Percentiles rank a stretch among this genome's conserved stretches.
These are phyloP conservation scores for Fusarium sp. DNA, from an alignment of 2,329 filamentous ascomycete genomes.

Conservation along the genomic window DNA sequence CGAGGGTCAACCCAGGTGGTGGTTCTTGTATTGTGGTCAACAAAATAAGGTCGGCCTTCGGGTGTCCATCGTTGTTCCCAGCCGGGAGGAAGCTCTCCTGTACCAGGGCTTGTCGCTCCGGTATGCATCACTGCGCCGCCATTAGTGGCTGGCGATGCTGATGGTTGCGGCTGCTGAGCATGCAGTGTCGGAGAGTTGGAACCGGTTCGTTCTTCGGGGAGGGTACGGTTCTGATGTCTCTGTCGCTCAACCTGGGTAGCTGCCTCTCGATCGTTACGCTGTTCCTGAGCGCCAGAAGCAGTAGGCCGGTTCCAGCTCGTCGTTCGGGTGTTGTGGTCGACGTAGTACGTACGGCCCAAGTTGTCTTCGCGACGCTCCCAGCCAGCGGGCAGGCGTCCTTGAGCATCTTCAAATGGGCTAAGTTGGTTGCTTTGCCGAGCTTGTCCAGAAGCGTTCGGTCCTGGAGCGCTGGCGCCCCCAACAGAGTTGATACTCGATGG, in stretches of 20 bases:
- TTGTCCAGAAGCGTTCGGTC: conserved; percentile 51
- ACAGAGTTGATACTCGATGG: conserved; percentile 63
- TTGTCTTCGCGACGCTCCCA: conserved; percentile 98
- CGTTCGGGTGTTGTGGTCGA: conserved; percentile 96
- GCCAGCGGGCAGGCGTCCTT: conserved; percentile 89
- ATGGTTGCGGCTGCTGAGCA: conserved; percentile 62
- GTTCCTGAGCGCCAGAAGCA: conserved; percentile 79
- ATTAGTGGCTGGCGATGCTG: conserved; percentile 53
- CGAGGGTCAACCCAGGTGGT: conserved; percentile 99
- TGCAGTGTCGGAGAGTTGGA: conserved; percentile 87
- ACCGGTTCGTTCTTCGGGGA: conserved; percentile 95
- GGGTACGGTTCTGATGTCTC: conserved; percentile 92
- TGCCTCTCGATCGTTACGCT: conserved; percentile 82
- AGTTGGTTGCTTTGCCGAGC: conserved; percentile 63
- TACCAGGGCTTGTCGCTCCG: conserved; percentile 90
- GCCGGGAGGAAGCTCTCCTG: conserved; percentile 91
- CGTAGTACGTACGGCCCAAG: conserved; percentile 94
- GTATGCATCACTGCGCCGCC: conserved; percentile 92
- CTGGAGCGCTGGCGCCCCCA: conserved; percentile 41
- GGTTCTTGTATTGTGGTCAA: conserved; percentile 97
- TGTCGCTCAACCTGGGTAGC: conserved; percentile 94
- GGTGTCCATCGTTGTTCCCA: conserved; percentile 98
- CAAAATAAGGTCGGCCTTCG: conserved; percentile 95
- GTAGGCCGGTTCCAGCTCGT: conserved; percentile 96
- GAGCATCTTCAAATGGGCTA: conserved; percentile 96